Conservation (phyloP, 441 rosid species). For the Mallotus japonicus region DNA sequence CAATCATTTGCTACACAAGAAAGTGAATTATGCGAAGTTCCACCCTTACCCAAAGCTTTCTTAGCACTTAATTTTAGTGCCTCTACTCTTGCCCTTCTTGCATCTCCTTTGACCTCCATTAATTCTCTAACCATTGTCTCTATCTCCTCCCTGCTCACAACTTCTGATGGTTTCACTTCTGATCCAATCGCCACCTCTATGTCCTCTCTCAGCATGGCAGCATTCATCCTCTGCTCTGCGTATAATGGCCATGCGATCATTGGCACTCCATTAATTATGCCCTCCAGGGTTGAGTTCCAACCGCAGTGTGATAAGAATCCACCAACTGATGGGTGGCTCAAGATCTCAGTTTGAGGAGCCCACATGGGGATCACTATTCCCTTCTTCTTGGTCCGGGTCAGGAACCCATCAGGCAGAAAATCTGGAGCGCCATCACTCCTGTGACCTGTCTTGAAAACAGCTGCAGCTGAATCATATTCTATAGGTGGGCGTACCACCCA, state of each 20-base stretch:
- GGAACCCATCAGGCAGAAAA: conserved; percentile 39
- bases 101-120: conserved; percentile 23
- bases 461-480: conserved; percentile 6
- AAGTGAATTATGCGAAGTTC: conserved; percentile 29
- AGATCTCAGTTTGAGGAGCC: conserved; percentile 36
- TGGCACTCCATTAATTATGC: conserved; percentile 33
- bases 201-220: conserved; percentile 29
- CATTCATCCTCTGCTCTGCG: conserved; percentile 38
- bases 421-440: conserved; percentile 9
- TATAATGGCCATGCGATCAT: conserved; percentile 38
- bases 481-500: conserved; percentile 47
- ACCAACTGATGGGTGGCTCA: conserved; percentile 33
- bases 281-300: conserved; percentile 37
- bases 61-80: conserved; percentile 24
- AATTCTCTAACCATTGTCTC: conserved; percentile 23
- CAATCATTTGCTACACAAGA: conserved; percentile 26
- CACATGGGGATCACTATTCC: conserved; percentile 32
- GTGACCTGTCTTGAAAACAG: conserved; percentile 2
- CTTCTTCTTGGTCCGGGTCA: conserved; percentile 1
- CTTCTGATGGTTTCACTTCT: background rate
- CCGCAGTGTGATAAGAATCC: conserved; percentile 37
- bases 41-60: conserved; percentile 21
- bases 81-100: conserved; percentile 21
- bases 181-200: conserved; percentile 25
- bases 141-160: conserved; percentile 32